These are phyloP conservation scores for Pseudocercospora fijiensis DNA, from an alignment of 2,329 filamentous ascomycete genomes.

Conservation along the genomic window DNA sequence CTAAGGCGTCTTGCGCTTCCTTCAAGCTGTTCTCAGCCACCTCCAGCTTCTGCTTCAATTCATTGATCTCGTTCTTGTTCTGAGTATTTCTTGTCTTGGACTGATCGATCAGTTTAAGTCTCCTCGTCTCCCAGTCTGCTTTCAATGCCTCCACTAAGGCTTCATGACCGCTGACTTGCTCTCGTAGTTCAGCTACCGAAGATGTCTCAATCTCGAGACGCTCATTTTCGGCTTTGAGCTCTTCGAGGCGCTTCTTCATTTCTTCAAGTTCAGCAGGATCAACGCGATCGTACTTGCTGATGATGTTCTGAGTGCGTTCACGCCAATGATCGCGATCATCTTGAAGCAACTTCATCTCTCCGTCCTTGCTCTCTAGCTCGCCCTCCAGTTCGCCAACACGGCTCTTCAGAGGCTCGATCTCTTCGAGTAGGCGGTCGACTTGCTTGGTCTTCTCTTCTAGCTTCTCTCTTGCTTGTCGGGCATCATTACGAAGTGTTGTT, in stretches of 20 bases:
- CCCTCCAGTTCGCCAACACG: conserved; percentile 80
- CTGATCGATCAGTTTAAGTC: conserved; percentile 33
- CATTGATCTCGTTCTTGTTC: conserved; percentile 60
- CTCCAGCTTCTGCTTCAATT: conserved; percentile 62
- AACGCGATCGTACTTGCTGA: conserved; percentile 92
- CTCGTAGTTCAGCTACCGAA: conserved; percentile 45
- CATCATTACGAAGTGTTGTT: conserved; percentile 83
- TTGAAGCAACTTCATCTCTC: conserved; percentile 83
- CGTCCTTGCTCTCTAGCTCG: conserved; percentile 75
- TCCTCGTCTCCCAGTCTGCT: conserved; percentile 29
- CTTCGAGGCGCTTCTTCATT: conserved; percentile 73
- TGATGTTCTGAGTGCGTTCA: conserved; percentile 90
- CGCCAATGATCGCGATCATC: conserved; percentile 94
- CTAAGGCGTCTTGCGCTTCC: conserved; percentile 27
- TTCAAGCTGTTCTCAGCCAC: conserved; percentile 25
- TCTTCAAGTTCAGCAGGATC: conserved; percentile 91
- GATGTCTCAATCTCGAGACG: conserved; percentile 52
- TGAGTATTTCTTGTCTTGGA: conserved; percentile 58
- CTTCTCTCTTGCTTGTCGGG: conserved; percentile 72
- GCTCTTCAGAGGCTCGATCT: conserved; percentile 78
- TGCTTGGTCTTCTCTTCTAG: conserved; percentile 72
- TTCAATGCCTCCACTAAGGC: conserved; percentile 41
- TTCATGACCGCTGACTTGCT: conserved; percentile 50
- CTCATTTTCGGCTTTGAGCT: conserved; percentile 53
- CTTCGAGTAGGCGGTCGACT: conserved; percentile 70